Conservation (phyloP, 2,329 filamentous ascomycete genomes). For the Claviceps sp. region DNA sequence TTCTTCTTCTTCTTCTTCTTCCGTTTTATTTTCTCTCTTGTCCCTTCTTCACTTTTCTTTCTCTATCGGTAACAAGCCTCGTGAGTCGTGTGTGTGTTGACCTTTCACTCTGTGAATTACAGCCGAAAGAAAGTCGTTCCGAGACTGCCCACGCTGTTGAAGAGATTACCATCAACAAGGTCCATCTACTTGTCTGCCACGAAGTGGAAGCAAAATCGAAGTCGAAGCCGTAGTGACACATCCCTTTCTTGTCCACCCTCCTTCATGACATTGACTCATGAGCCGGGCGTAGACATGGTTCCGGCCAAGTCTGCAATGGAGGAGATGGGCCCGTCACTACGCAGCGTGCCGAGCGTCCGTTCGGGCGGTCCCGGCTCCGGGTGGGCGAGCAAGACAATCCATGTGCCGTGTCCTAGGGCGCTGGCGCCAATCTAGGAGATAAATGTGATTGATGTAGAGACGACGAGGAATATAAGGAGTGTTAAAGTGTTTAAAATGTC, state of each 20-base stretch:
- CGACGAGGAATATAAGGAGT: no score
- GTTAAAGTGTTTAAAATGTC: no score
- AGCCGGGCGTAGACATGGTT: no score
- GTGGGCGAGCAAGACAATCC: not conserved
- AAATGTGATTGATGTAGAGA: not conserved
- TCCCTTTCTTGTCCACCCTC: not conserved
- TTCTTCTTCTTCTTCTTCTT: not conserved
- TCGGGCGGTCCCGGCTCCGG: not conserved
- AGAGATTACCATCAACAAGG: not conserved
- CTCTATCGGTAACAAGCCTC: no score
- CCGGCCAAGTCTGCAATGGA: not conserved
- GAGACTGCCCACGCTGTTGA: not conserved
- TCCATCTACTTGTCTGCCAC: not conserved
- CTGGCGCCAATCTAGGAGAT: not conserved
- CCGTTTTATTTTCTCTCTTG: not conserved
- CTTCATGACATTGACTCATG: no score
- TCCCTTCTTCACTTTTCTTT: not conserved
- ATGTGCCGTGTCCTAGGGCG: not conserved
- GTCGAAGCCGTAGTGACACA: not conserved
- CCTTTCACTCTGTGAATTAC: no score
- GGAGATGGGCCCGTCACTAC: not conserved
- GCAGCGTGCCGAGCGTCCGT: slow-evolving; percentile 1
- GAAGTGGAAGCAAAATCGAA: not conserved
- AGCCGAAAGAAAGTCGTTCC: not conserved
- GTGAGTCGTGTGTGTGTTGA: no score